Evolutionary conservation across 78 protist species (phyloP).

Genomic region (Dictyostelium firmibasis): DNA sequence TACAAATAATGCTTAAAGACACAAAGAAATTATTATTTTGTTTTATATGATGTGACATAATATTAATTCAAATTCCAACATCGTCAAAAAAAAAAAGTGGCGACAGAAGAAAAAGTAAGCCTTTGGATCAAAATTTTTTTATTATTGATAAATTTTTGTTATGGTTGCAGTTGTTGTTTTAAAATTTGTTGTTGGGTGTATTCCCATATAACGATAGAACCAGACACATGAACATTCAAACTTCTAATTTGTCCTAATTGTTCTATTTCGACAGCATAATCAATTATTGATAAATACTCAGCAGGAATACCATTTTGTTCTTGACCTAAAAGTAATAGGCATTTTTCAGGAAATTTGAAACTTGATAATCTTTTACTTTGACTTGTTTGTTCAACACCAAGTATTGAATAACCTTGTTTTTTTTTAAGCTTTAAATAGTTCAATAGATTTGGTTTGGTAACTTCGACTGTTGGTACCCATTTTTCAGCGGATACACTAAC

Average conservation of each 20-base stretch:
- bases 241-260: constrained; percentile 92
- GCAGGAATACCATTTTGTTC: constrained; percentile 89
- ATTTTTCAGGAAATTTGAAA: constrained; percentile 80
- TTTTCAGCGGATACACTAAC: constrained; percentile 81
- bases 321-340: constrained; percentile 83
- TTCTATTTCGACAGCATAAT: constrained; percentile 88
- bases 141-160: not conserved
- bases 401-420: constrained; percentile 81
- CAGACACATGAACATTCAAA: constrained; percentile 92
- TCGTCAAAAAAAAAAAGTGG: no score
- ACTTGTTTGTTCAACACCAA: constrained; percentile 92
- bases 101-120: no score
- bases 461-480: constrained; percentile 86
- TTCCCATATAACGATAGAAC: constrained; percentile 83
- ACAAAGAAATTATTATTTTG: no score
- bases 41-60: no score
- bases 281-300: constrained; percentile 40
- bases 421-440: constrained; percentile 50
- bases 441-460: constrained; percentile 14
- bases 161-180: not conserved
- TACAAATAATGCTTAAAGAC: no score
- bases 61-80: no score
- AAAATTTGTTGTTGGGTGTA: constrained; percentile 81
- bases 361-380: constrained; percentile 72
- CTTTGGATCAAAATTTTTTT: no score